Conservation (phyloP, 352 stramenopile species). For the Globisporangium spinosum region DNA sequence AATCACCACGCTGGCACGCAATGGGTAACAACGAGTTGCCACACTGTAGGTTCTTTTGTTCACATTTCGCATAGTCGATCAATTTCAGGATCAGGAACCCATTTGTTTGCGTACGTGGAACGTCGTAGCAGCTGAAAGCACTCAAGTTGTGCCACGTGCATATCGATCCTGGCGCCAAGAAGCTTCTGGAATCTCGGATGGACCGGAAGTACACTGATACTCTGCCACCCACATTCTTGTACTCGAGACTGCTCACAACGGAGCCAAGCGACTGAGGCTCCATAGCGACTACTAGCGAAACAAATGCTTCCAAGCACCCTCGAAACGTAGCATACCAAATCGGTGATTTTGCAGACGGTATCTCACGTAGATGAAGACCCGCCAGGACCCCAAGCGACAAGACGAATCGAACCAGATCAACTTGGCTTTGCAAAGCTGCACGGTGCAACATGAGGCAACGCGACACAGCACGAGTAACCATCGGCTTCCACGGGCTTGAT, state of each 20-base stretch:
- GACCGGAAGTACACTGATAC: constrained; percentile 21
- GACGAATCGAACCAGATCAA: constrained; percentile 38
- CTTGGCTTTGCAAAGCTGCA: constrained; percentile 45
- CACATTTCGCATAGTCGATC: constrained; percentile 33
- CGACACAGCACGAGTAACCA: constrained; percentile 37
- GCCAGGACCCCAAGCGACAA: constrained; percentile 38
- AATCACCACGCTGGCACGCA: constrained; percentile 30
- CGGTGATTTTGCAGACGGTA: constrained; percentile 24
- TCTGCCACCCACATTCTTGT: not conserved
- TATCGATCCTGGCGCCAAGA: constrained; percentile 18
- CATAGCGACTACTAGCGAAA: constrained; percentile 39
- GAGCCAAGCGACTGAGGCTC: constrained; percentile 22
- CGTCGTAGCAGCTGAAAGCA: constrained; percentile 46
- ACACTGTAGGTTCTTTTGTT: constrained; percentile 15
- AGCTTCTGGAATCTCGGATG: constrained; percentile 26
- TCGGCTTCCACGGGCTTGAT: constrained; percentile 44
- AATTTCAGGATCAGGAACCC: constrained; percentile 48
- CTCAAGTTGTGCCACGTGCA: constrained; percentile 59
- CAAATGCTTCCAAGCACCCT: constrained; percentile 39
- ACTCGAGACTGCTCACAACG: constrained; percentile 8
- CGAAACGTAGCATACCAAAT: constrained; percentile 50
- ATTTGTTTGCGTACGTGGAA: constrained; percentile 27
- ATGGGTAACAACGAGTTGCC: constrained; percentile 43
- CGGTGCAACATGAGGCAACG: constrained; percentile 48
- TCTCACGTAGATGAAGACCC: constrained; percentile 32